Conservation (phyloP, 2,329 filamentous ascomycete genomes). For the Alternaria sp. region DNA sequence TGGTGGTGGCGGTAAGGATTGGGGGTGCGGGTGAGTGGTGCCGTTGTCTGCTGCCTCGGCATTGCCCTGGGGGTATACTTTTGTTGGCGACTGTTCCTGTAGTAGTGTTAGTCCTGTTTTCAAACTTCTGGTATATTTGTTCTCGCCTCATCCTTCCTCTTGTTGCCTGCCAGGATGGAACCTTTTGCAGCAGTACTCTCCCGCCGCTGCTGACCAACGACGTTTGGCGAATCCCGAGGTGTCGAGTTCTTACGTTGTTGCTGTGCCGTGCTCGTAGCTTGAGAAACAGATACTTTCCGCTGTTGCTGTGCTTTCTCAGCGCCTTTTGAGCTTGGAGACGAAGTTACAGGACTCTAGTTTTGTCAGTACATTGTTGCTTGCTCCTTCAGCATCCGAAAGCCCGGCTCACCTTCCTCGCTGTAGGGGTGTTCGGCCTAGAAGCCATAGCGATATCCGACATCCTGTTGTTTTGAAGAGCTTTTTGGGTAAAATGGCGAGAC, state of each 20-base stretch:
- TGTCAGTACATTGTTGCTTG: not conserved
- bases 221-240: not conserved
- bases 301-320: not conserved
- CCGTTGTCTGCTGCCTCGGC: not conserved
- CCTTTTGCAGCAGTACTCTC: not conserved
- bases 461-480: not conserved
- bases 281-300: not conserved
- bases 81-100: not conserved
- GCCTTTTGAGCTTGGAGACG: not conserved
- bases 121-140: too few relatives aligned
- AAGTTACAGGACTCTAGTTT: not conserved
- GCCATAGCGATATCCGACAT: not conserved
- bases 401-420: conserved; percentile 18
- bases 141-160: conserved; percentile 21
- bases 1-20: not conserved
- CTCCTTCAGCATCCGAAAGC: not conserved
- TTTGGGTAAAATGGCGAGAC: too few relatives aligned
- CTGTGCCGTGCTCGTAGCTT: not conserved
- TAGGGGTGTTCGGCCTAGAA: conserved; percentile 8
- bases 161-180: not conserved
- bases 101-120: not conserved
- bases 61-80: not conserved
- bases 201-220: not conserved
- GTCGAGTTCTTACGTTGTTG: not conserved
- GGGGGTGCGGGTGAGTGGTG: not conserved